These are phyloP conservation scores for Boletus bicolor DNA, from an alignment of 768 basidiomycete genomes.

Conservation along the genomic window DNA sequence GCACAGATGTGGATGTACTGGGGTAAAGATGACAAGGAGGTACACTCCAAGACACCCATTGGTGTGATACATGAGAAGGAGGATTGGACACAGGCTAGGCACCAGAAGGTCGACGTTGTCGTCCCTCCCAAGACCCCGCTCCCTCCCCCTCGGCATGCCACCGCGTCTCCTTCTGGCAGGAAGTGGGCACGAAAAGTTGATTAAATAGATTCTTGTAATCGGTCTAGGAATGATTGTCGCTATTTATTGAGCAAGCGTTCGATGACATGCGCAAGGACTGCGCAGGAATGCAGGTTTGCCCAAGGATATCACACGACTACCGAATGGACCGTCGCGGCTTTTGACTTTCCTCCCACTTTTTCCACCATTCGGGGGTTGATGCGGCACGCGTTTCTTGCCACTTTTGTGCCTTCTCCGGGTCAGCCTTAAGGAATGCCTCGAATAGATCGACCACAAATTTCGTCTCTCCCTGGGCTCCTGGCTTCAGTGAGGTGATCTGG, in stretches of 20 bases:
- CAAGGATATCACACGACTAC: not conserved
- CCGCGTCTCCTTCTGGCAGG: constrained; percentile 50
- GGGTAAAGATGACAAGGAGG: constrained; percentile 49
- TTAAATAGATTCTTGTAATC: constrained; percentile 34
- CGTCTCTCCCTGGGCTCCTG: constrained; percentile 8
- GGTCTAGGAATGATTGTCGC: constrained; percentile 7
- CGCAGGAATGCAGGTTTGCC: not conserved
- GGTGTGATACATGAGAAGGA: constrained; percentile 28
- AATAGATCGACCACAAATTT: constrained; percentile 19
- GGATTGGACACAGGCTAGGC: constrained; percentile 25
- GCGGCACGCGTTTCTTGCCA: constrained; percentile 26
- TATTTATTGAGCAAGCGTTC: constrained; percentile 17
- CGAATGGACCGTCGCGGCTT: constrained; percentile 5
- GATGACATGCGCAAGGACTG: not conserved
- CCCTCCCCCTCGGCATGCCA: constrained; percentile 39
- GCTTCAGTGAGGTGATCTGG: constrained; percentile 9
- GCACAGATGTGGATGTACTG: constrained; percentile 83
- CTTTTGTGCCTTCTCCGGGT: constrained; percentile 17
- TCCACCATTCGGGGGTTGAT: constrained; percentile 30
- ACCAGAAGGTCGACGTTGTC: constrained; percentile 41
- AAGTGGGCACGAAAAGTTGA: constrained; percentile 78
- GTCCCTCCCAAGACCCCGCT: constrained; percentile 42
- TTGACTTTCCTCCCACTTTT: constrained; percentile 27
- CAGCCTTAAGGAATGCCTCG: constrained; percentile 25
- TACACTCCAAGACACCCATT: constrained; percentile 17